A percentile compares a stretch with the other conserved stretches of the same genome.
phyloP scores from a whole-genome alignment of 2,329 filamentous ascomycete species.

The Orbilia brochopaga region DNA sequence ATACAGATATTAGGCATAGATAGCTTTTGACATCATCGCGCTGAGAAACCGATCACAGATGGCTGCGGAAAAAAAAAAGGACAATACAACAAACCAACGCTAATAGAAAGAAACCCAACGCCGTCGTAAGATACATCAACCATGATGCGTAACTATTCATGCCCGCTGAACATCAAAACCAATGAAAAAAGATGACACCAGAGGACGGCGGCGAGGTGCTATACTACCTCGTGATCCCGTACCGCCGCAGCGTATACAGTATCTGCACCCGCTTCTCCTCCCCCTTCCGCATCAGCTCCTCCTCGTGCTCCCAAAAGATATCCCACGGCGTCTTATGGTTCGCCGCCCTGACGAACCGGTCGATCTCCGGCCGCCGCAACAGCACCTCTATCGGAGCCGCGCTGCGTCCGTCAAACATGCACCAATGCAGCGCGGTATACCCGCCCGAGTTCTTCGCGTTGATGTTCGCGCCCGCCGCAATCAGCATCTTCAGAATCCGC shows the following conservation, averaged over 20 bases:
- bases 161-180: background rate
- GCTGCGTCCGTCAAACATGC: slow-evolving; percentile 48
- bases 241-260: slow-evolving; percentile 39
- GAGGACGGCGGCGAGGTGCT: background rate
- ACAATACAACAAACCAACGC: no score
- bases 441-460: slow-evolving; percentile 48
- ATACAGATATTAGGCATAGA: no score
- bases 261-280: slow-evolving; percentile 48
- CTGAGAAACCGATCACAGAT: no score
- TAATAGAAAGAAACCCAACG: no score
- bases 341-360: slow-evolving; percentile 37
- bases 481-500: slow-evolving; percentile 43
- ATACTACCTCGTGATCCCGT: slow-evolving; percentile 39
- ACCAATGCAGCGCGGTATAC: slow-evolving; percentile 47
- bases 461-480: slow-evolving; percentile 43
- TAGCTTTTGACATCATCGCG: no score
- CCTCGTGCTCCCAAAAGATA: slow-evolving; percentile 49
- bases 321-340: slow-evolving; percentile 50
- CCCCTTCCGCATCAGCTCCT: slow-evolving; percentile 35
- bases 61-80: no score
- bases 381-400: slow-evolving; percentile 46
- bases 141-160: no score
- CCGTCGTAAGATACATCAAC: no score
- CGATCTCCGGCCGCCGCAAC: slow-evolving; percentile 33
- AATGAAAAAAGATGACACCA: background rate